These are phyloP conservation scores for Strigomonas culicis DNA, from an alignment of 208 protist species.

Conservation along the genomic window DNA sequence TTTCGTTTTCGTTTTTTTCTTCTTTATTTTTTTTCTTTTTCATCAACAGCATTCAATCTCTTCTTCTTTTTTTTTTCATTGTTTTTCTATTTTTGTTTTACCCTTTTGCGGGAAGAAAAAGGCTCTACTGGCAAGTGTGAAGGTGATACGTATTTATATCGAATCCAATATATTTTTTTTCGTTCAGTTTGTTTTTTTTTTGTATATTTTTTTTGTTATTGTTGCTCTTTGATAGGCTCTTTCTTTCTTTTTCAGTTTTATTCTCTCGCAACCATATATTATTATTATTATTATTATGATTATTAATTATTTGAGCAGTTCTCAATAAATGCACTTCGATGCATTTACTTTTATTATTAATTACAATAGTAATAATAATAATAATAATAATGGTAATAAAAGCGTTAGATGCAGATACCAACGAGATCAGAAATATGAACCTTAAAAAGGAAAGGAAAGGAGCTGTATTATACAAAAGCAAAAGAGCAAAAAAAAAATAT, in stretches of 20 bases:
- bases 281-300: slow-evolving; percentile 3
- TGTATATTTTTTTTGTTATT: slow-evolving; percentile 14
- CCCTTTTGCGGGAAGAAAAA: not conserved
- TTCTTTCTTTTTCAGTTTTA: slow-evolving; percentile 10
- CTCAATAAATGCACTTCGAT: slow-evolving; percentile 3
- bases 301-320: slow-evolving; percentile 12
- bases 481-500: slow-evolving; percentile 1
- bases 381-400: slow-evolving; percentile 1
- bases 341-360: not conserved
- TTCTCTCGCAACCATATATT: not conserved
- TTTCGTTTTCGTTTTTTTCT: not conserved
- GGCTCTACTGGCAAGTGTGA: not conserved
- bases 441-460: not conserved
- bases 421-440: not conserved
- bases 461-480: not conserved
- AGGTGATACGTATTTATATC: not conserved
- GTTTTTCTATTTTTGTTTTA: not conserved
- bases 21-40: not conserved
- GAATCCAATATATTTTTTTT: not conserved
- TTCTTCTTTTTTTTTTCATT: not conserved
- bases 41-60: too few species aligned
- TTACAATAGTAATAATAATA: not conserved
- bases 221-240: not conserved
- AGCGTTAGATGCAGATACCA: not conserved
- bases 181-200: not conserved